These are phyloP conservation scores for Aureobasidium sp. DNA, from an alignment of 2,329 filamentous ascomycete genomes.

Conservation along the genomic window DNA sequence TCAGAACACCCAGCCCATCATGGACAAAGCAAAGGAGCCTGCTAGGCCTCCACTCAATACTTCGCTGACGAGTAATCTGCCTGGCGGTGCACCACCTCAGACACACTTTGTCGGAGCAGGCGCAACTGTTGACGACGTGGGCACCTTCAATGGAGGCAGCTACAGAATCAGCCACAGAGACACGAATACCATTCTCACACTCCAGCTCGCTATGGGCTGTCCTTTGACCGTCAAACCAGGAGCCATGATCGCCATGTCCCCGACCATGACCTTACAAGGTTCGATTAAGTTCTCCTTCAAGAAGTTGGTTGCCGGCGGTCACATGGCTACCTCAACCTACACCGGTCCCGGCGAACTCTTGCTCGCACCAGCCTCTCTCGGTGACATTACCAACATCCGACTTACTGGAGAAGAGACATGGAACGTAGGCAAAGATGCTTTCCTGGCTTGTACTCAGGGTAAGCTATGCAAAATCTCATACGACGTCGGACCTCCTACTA, in stretches of 20 bases:
- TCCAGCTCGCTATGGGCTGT: conserved; percentile 84
- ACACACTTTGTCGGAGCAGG: conserved; percentile 58
- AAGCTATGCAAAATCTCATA: conserved; percentile 71
- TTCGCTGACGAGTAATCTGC: conserved; percentile 25
- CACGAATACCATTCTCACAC: conserved; percentile 78
- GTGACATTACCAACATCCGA: conserved; percentile 77
- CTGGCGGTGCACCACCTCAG: conserved; percentile 36
- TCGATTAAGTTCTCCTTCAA: conserved; percentile 80
- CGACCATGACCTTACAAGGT: conserved; percentile 76
- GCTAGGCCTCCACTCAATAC: conserved; percentile 25
- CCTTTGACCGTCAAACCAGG: conserved; percentile 77
- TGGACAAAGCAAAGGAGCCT: conserved; percentile 23
- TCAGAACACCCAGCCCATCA: conserved; percentile 24
- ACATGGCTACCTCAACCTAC: conserved; percentile 70
- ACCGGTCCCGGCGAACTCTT: conserved; percentile 88
- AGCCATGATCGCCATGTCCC: conserved; percentile 91
- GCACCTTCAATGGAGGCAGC: conserved; percentile 94
- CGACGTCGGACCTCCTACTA: conserved; percentile 50
- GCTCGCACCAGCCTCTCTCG: conserved; percentile 70
- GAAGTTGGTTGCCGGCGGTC: conserved; percentile 77
- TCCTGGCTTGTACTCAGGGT: conserved; percentile 78
- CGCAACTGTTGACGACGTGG: conserved; percentile 67
- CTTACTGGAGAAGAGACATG: conserved; percentile 67
- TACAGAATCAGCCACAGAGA: conserved; percentile 91
- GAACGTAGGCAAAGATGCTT: conserved; percentile 81